Conservation (phyloP, 257 asterid genomes). For the Eucommia ulmoides region DNA sequence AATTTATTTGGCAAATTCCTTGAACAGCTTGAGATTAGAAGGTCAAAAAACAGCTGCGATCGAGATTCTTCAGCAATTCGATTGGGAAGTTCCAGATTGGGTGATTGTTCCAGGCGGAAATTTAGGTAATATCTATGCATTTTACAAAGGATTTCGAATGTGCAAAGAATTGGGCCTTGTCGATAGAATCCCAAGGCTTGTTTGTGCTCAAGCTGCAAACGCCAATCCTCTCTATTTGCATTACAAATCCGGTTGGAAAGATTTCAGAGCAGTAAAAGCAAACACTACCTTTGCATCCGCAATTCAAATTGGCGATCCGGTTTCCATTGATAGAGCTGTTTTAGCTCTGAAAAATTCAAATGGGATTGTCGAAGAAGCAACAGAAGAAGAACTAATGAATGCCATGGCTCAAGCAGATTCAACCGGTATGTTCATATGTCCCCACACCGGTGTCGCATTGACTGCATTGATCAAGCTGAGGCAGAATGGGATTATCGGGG, state of each 20-base stretch:
- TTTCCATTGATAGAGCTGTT: constrained; percentile 78
- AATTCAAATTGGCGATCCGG: constrained; percentile 87
- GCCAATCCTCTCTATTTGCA: constrained; percentile 72
- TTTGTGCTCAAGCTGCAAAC: constrained; percentile 83
- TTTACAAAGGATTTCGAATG: constrained; percentile 77
- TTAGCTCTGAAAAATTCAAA: constrained; percentile 45
- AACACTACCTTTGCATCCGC: constrained; percentile 80
- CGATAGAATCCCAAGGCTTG: constrained; percentile 65
- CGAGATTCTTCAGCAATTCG: constrained; percentile 75
- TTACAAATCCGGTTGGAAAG: constrained; percentile 69
- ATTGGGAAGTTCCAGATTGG: constrained; percentile 92
- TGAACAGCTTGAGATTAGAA: constrained; percentile 70
- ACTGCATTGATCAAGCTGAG: constrained; percentile 66
- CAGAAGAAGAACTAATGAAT: constrained; percentile 86
- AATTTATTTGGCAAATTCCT: constrained; percentile 66
- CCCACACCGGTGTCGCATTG: constrained; percentile 86
- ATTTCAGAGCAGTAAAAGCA: constrained; percentile 66
- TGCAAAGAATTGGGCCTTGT: constrained; percentile 81
- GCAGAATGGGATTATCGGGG: constrained; percentile 48
- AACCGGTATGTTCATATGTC: constrained; percentile 88
- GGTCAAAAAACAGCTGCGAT: constrained; percentile 91
- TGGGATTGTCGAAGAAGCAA: constrained; percentile 88
- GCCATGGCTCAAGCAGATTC: constrained; percentile 91
- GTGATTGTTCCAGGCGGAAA: constrained; percentile 88
- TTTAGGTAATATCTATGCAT: constrained; percentile 75